Evolutionary conservation across 768 basidiomycete species (phyloP), one percentile per base, ranked within the genome.

Genomic region (Podaxis sp.): DNA sequence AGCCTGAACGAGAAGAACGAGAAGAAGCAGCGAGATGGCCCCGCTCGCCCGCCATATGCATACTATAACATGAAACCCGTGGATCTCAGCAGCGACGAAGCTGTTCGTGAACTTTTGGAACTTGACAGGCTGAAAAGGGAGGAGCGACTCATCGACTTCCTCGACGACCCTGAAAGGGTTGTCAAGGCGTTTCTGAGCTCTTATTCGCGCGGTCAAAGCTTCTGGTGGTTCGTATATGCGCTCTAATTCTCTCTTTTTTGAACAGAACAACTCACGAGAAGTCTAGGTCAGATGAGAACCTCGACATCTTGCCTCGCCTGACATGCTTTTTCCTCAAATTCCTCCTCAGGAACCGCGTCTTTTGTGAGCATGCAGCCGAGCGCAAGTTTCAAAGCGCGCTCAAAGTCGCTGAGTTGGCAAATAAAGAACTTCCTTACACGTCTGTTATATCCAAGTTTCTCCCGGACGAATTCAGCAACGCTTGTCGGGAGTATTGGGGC

Each of bases 181-280:
- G 70, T 85, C 38, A 80, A 77, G 57, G 75, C 87, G 17, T 90
- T 88, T 71, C 75, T 91, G 59, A 87, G 87, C 0, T 85, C 85
- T 4, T 81, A 81, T 63, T 88, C 85, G 77, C 77, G 81, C 25
- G 82, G 85, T 63, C 81, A 83, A 55, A 89, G 89, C 38, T 74
- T 89, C 57, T 77, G 82, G 58, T 88, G 84, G 87, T 60, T n/a
- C 24, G 37, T 47, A 49, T 57, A 46, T 57, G 57, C 46, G 33
- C 22, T n/a, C 5, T 4, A 37, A 19, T 38, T 9, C 29, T 11
- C n/a, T 22, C 25, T 27, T 9, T 29, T 29, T 33, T 33, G 33
- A 33, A 33, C 37, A n/a, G 4, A 40, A 22, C n/a, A 15, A 15
- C 58, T 52, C 2, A 60, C 24, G 8, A 19, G 9, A 12, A 3